These are phyloP conservation scores for Sanghuangporus sanghuang DNA, from an alignment of 1,284 basidiomycete species.

Conservation along the genomic window DNA sequence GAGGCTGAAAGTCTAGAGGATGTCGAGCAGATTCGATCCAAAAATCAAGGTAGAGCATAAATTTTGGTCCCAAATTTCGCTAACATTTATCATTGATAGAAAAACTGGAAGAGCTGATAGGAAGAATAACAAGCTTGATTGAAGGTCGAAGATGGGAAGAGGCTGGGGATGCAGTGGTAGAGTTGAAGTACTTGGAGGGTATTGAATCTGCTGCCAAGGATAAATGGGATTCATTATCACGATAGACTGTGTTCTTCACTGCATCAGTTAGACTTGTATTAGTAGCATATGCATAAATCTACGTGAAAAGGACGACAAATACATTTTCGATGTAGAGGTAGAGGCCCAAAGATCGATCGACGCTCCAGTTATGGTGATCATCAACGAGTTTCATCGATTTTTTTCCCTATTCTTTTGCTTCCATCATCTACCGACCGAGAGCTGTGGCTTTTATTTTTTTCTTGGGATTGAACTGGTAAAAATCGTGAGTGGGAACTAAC, in stretches of 20 bases:
- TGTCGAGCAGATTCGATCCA: constrained; percentile 46
- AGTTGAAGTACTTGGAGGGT: constrained; percentile 75
- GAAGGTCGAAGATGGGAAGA: constrained; percentile 47
- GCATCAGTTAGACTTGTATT: background rate
- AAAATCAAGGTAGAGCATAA: constrained; percentile 55
- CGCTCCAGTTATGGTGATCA: background rate
- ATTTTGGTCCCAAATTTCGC: background rate
- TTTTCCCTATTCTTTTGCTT: no score
- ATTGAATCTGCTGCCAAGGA: constrained; percentile 64
- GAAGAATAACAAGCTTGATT: constrained; percentile 48
- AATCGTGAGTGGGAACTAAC: no score
- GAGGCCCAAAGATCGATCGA: background rate
- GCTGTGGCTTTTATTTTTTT: no score
- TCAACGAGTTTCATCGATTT: no score
- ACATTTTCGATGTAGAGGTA: background rate
- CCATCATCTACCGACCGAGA: no score
- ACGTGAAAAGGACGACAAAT: background rate
- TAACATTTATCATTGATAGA: constrained; percentile 32
- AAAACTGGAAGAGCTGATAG: constrained; percentile 44
- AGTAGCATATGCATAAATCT: background rate
- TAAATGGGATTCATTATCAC: constrained; percentile 9
- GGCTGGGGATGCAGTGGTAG: constrained; percentile 58
- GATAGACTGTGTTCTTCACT: background rate
- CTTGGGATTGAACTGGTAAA: no score
- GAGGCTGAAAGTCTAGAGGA: constrained; percentile 47